phyloP scores from a whole-genome alignment of 768 basidiomycete species.

The Dentipellis sp. region DNA sequence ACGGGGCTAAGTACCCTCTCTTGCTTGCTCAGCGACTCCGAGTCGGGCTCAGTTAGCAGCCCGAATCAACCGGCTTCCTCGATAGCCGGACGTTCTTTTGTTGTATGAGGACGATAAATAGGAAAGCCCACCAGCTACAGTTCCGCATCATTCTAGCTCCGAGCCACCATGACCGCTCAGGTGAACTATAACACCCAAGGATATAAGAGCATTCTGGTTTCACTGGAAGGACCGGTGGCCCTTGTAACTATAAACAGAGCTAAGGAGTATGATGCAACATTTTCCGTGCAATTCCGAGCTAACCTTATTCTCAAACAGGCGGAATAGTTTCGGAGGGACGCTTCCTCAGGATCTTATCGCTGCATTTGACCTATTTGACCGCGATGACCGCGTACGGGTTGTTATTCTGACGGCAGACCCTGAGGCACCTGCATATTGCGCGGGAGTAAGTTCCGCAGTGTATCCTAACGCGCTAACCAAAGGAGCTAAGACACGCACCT shows the following conservation, averaged over 20 bases:
- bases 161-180: not conserved
- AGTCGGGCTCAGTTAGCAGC: too few relatives aligned
- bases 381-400: conserved; percentile 42
- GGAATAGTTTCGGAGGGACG: conserved; percentile 31
- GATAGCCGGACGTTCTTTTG: too few relatives aligned
- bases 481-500: not conserved
- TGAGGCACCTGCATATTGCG: conserved; percentile 42
- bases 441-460: conserved; percentile 31
- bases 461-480: too few relatives aligned
- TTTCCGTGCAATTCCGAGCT: not conserved
- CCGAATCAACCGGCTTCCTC: too few relatives aligned
- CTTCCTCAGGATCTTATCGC: conserved; percentile 31
- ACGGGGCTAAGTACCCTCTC: too few relatives aligned
- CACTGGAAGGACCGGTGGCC: conserved; percentile 34
- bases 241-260: conserved; percentile 39
- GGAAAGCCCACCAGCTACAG: too few relatives aligned
- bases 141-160: too few relatives aligned
- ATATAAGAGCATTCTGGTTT: conserved; percentile 34
- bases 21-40: too few relatives aligned
- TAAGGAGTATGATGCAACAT: conserved; percentile 29
- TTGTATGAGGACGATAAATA: too few relatives aligned
- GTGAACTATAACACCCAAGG: conserved; percentile 16
- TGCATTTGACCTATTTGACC: conserved; percentile 37
- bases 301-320: conserved; percentile 21
- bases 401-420: conserved; percentile 44